Evolutionary conservation across 805 yeast species (phyloP), one percentile per base, ranked within the genome.

Genomic region (Blastobotrys parvus): DNA sequence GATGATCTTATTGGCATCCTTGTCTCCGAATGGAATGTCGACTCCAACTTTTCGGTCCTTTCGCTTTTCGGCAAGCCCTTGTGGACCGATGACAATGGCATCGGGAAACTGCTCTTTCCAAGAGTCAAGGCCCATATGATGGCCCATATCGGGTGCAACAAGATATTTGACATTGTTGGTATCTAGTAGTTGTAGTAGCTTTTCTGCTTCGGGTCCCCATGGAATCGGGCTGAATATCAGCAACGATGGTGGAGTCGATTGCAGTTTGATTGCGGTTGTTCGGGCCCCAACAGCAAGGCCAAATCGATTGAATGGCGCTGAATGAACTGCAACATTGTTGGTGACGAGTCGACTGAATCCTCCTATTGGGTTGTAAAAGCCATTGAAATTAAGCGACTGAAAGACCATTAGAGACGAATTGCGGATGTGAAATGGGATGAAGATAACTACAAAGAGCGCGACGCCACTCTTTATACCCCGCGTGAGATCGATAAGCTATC

Each of bases 71-170:
- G 41, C 41, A 27, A 56, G 45, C 7, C 50, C 68, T 31, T 69
- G 76, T 61, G 74, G 69, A 4, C 80, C 84, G 46, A 80, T 68
- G 21, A 80, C 58, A 52, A 72, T 70, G 39, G 75, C 59, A 2
- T 64, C 53, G 2, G 85, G 83, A 55, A 63, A 70, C 42, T 61
- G 58, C 16, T 66, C 63, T 54, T 74, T 71, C 61, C 79, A 73
- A 11, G 72, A 70, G 20, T 59, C 54, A 10, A 79, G 74, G 2
- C 81, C 83, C 75, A 80, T 61, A 1, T 82, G 77, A 54, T 81
- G 88, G 49, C 77, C 82, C 25, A 49, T 54, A 53, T 81, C 84
- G 2, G 87, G 86, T 38, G 81, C 67, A 34, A 82, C 67, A 30
- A 78, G 63, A 48, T 58, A 59, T 35, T 45, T 52, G 31, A 59